Base-by-base conservation (phyloP, 495 filamentous ascomycete species). In the Annulohypoxylon moriforme region DNA sequence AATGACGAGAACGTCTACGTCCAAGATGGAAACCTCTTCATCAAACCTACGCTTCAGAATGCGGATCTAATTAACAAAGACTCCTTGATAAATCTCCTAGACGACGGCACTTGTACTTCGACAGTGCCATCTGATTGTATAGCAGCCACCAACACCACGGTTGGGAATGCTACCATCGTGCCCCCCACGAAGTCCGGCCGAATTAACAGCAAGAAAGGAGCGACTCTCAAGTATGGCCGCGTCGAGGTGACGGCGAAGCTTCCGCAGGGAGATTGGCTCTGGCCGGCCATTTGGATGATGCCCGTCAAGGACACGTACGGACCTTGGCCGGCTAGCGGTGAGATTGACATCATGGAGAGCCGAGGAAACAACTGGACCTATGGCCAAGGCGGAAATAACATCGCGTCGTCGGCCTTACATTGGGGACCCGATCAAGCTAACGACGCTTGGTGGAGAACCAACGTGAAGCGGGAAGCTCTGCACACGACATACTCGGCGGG, bases 231-330 rank as follows among this genome's bases (percentile, higher is more conserved):
- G 76, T 96, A 93, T 76, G 93, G 93, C 56, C 89, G 92, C 44
- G 85, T 96, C 56, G 91, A 96, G 77, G 93, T 96, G 7, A 87
- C 82, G 3, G 93, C 93, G 24, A 89, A 89, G 72, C 77, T 95
- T 16, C 92, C 93, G 1, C 79, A 80, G 8, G 93, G 93, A 29
- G 92, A 94, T 76, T 96, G 93, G 93, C 84, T 96, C 24, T 96
- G 93, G 93, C 93, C 93, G 22, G 93, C 92, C 40, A 95, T 96
- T 73, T 96, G 93, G 92, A 93, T 96, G 92, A 85, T 96, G 85
- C 93, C 93, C 7, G 87, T 89, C 33, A 81, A 91, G 31, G 80
- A 86, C 36, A 88, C 82, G 4, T 96, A 94, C 77, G 93, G 93
- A 2, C 71, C 84, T 9, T 96, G 93, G 93, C 93, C 93, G 0